Evolutionary conservation across 805 yeast species (phyloP).

Genomic region (Starmerella bacillaris): DNA sequence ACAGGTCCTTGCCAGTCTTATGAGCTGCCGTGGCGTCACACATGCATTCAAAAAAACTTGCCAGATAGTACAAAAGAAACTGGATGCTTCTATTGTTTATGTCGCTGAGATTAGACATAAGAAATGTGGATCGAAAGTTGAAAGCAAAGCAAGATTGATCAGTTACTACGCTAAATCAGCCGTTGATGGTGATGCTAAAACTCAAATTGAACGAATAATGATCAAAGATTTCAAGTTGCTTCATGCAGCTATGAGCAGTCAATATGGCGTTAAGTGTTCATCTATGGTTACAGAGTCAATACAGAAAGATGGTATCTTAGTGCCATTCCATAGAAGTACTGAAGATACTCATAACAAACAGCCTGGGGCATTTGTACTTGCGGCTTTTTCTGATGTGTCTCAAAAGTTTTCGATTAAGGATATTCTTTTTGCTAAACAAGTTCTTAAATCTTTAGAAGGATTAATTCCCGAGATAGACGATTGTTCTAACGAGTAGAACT

Average conservation of each 20-base stretch:
- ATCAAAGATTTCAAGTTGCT: not conserved
- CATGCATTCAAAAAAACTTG: constrained; percentile 19
- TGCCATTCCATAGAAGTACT: constrained; percentile 10
- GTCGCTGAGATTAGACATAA: constrained; percentile 16
- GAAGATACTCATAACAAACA: not conserved
- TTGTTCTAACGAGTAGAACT: too few relatives aligned
- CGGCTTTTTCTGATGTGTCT: constrained; percentile 13
- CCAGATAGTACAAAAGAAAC: constrained; percentile 14
- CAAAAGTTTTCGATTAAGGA: constrained; percentile 19
- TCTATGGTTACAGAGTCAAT: not conserved
- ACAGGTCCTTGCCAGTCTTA: constrained; percentile 17
- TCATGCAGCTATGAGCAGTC: constrained; percentile 5
- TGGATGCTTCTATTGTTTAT: constrained; percentile 18
- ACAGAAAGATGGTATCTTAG: constrained; percentile 6
- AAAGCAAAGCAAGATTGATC: not conserved
- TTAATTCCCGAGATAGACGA: too few relatives aligned
- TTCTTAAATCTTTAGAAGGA: constrained; percentile 18
- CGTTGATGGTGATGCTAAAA: not conserved
- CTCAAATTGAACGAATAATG: not conserved
- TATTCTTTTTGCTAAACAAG: constrained; percentile 19
- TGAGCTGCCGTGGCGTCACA: constrained; percentile 12
- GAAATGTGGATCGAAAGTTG: not conserved
- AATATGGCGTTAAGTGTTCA: constrained; percentile 8
- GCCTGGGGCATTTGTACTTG: constrained; percentile 19
- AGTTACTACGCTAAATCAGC: not conserved